Base-by-base conservation (phyloP, 768 basidiomycete genomes). In the Aureoboletus auriporus region DNA sequence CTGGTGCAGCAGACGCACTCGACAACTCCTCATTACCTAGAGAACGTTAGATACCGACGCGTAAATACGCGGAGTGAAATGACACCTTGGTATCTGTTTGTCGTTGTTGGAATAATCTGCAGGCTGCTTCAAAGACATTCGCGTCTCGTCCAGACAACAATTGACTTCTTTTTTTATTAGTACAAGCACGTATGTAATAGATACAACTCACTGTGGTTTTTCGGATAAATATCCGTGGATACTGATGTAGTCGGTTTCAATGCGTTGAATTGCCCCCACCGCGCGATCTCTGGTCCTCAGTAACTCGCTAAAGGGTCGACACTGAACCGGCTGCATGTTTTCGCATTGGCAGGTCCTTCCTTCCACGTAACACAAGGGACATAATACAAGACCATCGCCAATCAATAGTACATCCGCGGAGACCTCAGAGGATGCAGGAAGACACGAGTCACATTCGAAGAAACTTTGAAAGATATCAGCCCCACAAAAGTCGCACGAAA, bases 391-490 rank as follows among this genome's bases (percentile, higher is more conserved):
- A 11, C 74, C 76, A 50, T 74, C 72, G 1, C 75, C 76, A 10
- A 58, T 56, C 14, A 49, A 58, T 10, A 64, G 34, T 41, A 63
- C 40, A 36, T 42, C 53, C 10, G 35, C 11, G 8, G 55, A 51
- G 26, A 4, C 40, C 34, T 17, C 35, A 16, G 65, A 51, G 23
- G 58, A 46, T 36, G 49, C 23, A n/a, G 55, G 39, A 50, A 68
- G 65, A 56, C 87, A 86, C 1, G 55, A 50, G 2, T 62, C 59
- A 59, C 89, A 92, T 61, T 86, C 82, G 53, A 92, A 86, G 62
- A 83, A 90, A 51, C 84, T 83, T 54, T 89, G 83, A 55, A 91
- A 92, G 50, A 93, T 78, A 58, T 93, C 90, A 3, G 78, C 79
- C 14, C 80, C 83, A 57, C 90, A 93, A 61, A 89, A 91, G 60